phyloP scores from a whole-genome alignment of 768 basidiomycete species.

The Favolaschia claudopus region DNA sequence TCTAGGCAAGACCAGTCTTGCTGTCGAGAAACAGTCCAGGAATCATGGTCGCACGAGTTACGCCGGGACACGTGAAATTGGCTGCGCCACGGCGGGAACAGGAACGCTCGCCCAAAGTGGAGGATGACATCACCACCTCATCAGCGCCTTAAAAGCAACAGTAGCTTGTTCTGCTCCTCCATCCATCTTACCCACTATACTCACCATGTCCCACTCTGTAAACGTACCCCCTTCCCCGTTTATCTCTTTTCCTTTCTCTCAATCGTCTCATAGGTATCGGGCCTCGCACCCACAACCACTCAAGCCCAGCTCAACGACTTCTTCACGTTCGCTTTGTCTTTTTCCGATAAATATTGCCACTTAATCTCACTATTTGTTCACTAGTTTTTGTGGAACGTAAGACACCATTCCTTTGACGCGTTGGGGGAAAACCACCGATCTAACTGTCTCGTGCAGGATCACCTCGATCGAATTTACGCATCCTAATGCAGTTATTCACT shows the following conservation, averaged over 20 bases:
- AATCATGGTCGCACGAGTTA: too few relatives aligned
- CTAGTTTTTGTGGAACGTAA: slow-evolving; percentile 88
- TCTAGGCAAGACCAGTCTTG: too few relatives aligned
- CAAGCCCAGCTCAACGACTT: slow-evolving; percentile 77
- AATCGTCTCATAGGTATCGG: slow-evolving; percentile 65
- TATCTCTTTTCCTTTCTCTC: background rate
- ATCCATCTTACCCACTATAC: too few relatives aligned
- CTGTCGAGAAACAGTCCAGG: too few relatives aligned
- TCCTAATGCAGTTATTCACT: slow-evolving; percentile 71
- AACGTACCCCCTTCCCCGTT: slow-evolving; percentile 42
- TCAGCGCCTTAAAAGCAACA: too few relatives aligned
- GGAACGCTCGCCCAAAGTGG: too few relatives aligned
- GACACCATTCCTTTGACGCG: slow-evolving; percentile 29
- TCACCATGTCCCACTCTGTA: slow-evolving; percentile 55
- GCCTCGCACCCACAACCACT: slow-evolving; percentile 71
- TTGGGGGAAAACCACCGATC: slow-evolving; percentile 22
- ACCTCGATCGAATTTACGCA: slow-evolving; percentile 64
- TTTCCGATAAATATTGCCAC: slow-evolving; percentile 7
- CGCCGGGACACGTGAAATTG: too few relatives aligned
- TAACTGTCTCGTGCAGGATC: slow-evolving; percentile 55
- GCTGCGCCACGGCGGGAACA: too few relatives aligned
- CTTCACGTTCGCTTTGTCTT: slow-evolving; percentile 67
- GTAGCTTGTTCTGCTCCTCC: too few relatives aligned
- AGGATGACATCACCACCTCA: too few relatives aligned
- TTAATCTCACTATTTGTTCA: slow-evolving; percentile 17